phyloP scores from a whole-genome alignment of 2,329 filamentous ascomycete genomes.

The Annulohypoxylon truncatum region DNA sequence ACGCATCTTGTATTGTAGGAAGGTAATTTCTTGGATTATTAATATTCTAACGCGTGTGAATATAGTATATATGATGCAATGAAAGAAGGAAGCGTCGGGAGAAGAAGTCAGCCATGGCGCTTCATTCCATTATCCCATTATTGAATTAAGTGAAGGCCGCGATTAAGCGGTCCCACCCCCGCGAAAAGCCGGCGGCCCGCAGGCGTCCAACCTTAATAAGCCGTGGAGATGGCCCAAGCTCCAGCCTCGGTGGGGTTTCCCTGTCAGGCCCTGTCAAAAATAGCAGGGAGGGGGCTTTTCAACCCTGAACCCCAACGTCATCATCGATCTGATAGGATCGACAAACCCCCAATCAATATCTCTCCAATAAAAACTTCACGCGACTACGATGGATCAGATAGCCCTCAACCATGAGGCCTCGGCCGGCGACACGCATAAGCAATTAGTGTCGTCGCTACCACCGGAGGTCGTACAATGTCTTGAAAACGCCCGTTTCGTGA shows the following conservation, averaged over 20 bases:
- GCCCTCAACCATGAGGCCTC: conserved; percentile 82
- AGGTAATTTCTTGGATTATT: conserved; percentile 9
- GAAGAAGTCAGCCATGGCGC: background rate
- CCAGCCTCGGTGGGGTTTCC: conserved; percentile 20
- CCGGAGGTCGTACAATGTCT: conserved; percentile 89
- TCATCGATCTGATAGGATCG: conserved; percentile 26
- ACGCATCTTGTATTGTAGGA: conserved; percentile 59
- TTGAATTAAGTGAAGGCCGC: conserved; percentile 24
- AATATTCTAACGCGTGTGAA: background rate
- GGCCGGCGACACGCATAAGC: conserved; percentile 77
- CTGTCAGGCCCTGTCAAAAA: background rate
- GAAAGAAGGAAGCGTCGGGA: conserved; percentile 15
- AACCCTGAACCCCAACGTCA: conserved; percentile 20
- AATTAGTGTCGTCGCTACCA: conserved; percentile 76
- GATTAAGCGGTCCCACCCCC: conserved; percentile 36
- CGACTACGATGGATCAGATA: conserved; percentile 67
- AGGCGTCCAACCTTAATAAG: background rate
- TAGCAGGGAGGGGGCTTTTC: background rate
- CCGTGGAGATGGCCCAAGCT: conserved; percentile 21
- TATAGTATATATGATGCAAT: conserved; percentile 9
- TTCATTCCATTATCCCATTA: conserved; percentile 24
- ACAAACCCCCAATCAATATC: conserved; percentile 28
- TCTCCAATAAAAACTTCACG: conserved; percentile 22
- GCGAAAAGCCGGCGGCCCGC: conserved; percentile 33
- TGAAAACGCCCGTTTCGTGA: conserved; percentile 93